These are phyloP conservation scores for Yamadazyma atmosphaerica DNA, from an alignment of 1,139 yeast genomes.

Conservation along the genomic window DNA sequence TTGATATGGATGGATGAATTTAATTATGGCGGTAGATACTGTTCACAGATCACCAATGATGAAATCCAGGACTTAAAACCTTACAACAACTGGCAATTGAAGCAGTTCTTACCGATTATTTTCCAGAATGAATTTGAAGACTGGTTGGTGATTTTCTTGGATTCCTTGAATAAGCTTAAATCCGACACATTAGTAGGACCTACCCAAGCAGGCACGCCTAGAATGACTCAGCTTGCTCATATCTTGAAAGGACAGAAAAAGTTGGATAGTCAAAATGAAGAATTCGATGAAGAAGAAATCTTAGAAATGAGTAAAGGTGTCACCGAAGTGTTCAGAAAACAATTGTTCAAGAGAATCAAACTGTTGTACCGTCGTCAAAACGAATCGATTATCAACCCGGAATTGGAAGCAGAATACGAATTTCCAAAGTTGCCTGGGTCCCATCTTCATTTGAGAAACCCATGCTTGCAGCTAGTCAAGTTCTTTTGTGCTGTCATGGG, in stretches of 20 bases:
- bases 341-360: conserved; percentile 64
- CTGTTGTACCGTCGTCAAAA: conserved; percentile 67
- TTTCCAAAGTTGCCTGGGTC: conserved; percentile 79
- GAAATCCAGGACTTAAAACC: conserved; percentile 61
- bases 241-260: conserved; percentile 47
- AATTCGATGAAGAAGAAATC: conserved; percentile 29
- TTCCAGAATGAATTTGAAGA: conserved; percentile 83
- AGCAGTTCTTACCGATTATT: conserved; percentile 69
- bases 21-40: conserved; percentile 83
- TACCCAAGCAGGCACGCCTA: conserved; percentile 49
- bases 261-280: conserved; percentile 30
- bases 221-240: conserved; percentile 67
- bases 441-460: conserved; percentile 59
- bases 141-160: conserved; percentile 80
- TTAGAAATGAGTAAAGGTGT: conserved; percentile 39
- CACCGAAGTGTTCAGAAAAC: conserved; percentile 55
- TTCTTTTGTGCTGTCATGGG: conserved; percentile 70
- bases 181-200: conserved; percentile 35
- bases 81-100: conserved; percentile 79
- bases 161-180: conserved; percentile 63
- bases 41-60: conserved; percentile 55
- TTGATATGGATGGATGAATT: conserved; percentile 93
- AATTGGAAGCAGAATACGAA: conserved; percentile 60
- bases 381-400: conserved; percentile 70
- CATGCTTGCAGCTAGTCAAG: conserved; percentile 79